phyloP scores from a whole-genome alignment of 306 rosid species.

The Dicorynia guianensis region DNA sequence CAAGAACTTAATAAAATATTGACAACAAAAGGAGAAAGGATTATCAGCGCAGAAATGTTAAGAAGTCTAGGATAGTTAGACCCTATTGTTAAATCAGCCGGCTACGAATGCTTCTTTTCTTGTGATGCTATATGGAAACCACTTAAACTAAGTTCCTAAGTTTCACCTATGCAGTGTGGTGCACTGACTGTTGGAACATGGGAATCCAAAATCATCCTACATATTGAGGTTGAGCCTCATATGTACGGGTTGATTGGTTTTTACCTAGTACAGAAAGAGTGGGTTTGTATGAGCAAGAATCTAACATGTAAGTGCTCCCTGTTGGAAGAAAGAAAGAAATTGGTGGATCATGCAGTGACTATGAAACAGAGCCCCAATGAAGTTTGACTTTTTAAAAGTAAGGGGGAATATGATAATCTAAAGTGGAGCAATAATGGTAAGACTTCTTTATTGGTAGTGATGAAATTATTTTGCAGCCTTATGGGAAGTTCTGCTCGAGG shows the following conservation, averaged over 20 bases:
- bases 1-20: not conserved
- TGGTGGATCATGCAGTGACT: not conserved
- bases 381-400: not conserved
- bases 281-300: constrained; percentile 21
- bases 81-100: not conserved
- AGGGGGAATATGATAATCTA: not conserved
- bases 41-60: not conserved
- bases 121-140: constrained; percentile 2
- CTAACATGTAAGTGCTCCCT: not conserved
- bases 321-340: not conserved
- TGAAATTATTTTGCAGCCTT: constrained; percentile 14
- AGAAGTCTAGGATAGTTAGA: not conserved
- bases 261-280: constrained; percentile 17
- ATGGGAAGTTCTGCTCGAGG: constrained; percentile 9
- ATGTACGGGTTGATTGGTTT: constrained; percentile 2
- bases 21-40: constrained; percentile 4
- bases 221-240: not conserved
- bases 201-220: constrained; percentile 13
- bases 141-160: constrained; percentile 7
- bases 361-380: not conserved
- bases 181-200: constrained; percentile 3
- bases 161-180: constrained; percentile 19
- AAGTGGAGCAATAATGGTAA: constrained; percentile 15
- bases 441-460: no score
- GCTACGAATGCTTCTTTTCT: not conserved